Evolutionary conservation across 192 early-diverging fungal genomes (phyloP).

Genomic region (Linderina pennispora): DNA sequence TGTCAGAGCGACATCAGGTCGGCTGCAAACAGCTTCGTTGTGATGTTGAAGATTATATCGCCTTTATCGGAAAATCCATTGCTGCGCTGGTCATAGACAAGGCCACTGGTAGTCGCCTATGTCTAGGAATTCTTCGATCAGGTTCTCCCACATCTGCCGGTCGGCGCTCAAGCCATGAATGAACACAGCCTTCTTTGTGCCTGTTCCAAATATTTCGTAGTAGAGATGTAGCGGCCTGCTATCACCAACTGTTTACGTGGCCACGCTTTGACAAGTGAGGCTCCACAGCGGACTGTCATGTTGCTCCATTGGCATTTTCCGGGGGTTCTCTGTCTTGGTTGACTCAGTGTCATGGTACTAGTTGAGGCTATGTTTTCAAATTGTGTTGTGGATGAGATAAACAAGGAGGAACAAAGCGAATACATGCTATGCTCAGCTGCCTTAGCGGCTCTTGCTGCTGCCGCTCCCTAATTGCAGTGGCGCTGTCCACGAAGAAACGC

Average conservation of each 20-base stretch:
- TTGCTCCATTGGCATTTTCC: no score
- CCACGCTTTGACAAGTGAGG: no score
- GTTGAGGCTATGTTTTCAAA: no score
- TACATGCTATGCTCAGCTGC: no score
- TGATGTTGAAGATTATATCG: neutral
- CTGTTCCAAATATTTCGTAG: neutral
- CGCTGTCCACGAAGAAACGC: no score
- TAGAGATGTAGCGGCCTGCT: neutral
- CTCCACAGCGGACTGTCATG: no score
- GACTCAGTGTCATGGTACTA: no score
- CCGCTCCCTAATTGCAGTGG: no score
- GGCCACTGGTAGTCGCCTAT: conserved; percentile 50
- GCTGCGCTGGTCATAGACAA: conserved; percentile 67
- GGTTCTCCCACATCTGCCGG: neutral
- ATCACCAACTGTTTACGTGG: neutral
- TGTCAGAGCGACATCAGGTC: conserved; percentile 54
- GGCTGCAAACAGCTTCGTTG: neutral
- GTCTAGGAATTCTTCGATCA: conserved; percentile 20
- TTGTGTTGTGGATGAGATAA: no score
- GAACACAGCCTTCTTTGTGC: neutral
- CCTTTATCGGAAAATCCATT: conserved; percentile 31
- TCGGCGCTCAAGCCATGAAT: neutral
- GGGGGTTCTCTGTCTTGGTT: no score
- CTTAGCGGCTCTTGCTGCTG: no score
- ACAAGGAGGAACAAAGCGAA: no score